Evolutionary conservation across 805 yeast species (phyloP).

Genomic region (Kodamaea leandrae): DNA sequence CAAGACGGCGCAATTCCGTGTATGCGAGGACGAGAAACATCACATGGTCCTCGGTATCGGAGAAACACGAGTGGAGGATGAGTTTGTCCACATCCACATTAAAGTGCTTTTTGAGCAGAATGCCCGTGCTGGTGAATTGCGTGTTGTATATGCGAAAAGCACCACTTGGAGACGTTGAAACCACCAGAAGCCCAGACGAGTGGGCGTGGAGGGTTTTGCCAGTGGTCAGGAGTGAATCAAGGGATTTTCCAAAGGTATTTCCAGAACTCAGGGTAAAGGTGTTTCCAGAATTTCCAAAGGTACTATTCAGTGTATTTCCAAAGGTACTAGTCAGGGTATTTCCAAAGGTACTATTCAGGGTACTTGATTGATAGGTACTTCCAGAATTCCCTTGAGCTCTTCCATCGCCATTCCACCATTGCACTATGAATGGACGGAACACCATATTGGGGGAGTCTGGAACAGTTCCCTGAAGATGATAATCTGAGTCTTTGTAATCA

Average conservation of each 20-base stretch:
- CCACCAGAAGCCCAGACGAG: conserved; percentile 36
- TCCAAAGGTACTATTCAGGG: too few species aligned
- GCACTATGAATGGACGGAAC: conserved; percentile 45
- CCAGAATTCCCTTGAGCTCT: too few species aligned
- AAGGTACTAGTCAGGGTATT: too few species aligned
- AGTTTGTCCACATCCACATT: conserved; percentile 43
- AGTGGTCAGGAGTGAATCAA: conserved; percentile 17
- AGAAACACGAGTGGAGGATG: conserved; percentile 42
- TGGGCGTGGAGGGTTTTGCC: conserved; percentile 36
- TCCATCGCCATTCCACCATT: conserved; percentile 43
- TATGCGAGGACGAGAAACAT: conserved; percentile 36
- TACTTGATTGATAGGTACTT: too few species aligned
- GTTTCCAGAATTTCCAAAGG: too few species aligned
- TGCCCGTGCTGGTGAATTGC: conserved; percentile 35
- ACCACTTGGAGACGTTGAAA: conserved; percentile 36
- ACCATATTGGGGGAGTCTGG: conserved; percentile 15
- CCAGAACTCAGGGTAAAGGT: too few species aligned
- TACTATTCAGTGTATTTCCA: too few species aligned
- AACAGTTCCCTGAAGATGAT: conserved; percentile 12
- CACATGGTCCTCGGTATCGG: conserved; percentile 29
- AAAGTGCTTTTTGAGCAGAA: conserved; percentile 34
- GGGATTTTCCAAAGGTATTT: too few species aligned
- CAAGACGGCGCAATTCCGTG: conserved; percentile 36
- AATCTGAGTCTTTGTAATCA: conserved; percentile 24
- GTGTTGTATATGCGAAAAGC: conserved; percentile 38